Base-by-base conservation (phyloP, 805 yeast species). In the Candida namnaoensis region DNA sequence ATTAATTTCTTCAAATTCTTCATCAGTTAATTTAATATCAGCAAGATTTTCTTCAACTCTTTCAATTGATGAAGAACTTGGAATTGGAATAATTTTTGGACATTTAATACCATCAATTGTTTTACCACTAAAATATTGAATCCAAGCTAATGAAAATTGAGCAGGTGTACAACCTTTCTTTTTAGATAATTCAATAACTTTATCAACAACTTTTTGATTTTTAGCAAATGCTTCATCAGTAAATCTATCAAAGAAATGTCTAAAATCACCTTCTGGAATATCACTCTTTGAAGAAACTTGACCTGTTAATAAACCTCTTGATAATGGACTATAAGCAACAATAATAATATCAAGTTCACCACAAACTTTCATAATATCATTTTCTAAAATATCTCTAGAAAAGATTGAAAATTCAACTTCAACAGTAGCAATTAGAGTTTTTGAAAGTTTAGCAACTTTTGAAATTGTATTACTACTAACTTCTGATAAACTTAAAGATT, bases 301-400 rank as follows among this genome's bases (percentile, higher is more conserved):
- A 43, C 93, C 95, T 4, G 91, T 80, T 41, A 88, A 68, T 45
- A 81, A 65, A 1, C 96, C 96, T 52, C 85, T 72, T 9, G 88
- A 82, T 42, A 88, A 68, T 28, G 96, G 96, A 28, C 95, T 82
- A 61, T 88, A 88, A 25, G 88, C 85, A 43, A 86, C 67, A 28
- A 86, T 66, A 12, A 93, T 82, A 42, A 88, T 73, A 13, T 68
- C 68, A 32, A 70, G 60, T 46, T 80, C 76, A 19, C 74, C 69
- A 47, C 82, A 76, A 5, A 73, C 70, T 4, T 69, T 74, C 46
- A 80, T 72, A 19, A 83, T 69, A 1, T 91, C 95, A 55, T 83
- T 78, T 3, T 57, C 44, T 36, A 78, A 54, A 34, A 81, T 72
- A 13, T 82, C 85, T 37, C 76, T 72, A n/a, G 78, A 59, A 64